A percentile compares a stretch with the other conserved stretches of the same genome.
These are phyloP conservation scores for Theileria equi DNA, from an alignment of 169 alveolate genomes.

Conservation along the genomic window DNA sequence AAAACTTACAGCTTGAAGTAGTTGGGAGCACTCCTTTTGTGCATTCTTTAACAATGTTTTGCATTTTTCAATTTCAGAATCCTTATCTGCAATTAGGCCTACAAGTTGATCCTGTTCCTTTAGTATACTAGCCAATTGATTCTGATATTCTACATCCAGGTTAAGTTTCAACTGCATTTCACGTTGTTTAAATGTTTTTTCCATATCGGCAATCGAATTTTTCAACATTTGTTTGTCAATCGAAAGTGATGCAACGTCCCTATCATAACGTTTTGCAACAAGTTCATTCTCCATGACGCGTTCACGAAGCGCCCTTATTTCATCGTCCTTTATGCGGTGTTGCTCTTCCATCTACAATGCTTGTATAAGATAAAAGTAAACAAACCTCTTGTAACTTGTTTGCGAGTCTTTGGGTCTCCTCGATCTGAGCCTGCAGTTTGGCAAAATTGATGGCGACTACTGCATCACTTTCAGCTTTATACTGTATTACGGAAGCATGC, in stretches of 20 bases:
- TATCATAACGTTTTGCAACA: neutral
- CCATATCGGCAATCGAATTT: constrained; percentile 28
- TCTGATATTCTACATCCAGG: constrained; percentile 48
- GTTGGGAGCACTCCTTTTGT: constrained; percentile 25
- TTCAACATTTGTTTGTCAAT: constrained; percentile 22
- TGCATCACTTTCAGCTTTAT: constrained; percentile 7
- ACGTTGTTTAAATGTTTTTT: constrained; percentile 29
- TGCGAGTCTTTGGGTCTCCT: constrained; percentile 5
- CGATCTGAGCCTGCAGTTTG: neutral
- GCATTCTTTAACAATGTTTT: constrained; percentile 7
- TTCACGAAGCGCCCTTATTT: constrained; percentile 2
- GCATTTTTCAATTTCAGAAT: constrained; percentile 15
- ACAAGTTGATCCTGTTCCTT: constrained; percentile 25
- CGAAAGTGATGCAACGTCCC: constrained; percentile 6
- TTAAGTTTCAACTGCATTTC: constrained; percentile 14
- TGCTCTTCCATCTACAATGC: constrained; percentile 35
- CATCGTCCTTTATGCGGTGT: constrained; percentile 47
- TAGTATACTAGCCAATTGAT: constrained; percentile 14
- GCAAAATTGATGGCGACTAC: constrained; percentile 1
- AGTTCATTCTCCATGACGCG: neutral
- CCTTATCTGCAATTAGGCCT: constrained; percentile 14
- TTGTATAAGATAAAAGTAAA: neutral
- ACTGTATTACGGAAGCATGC: constrained; percentile 17
- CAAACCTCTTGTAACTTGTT: constrained; percentile 5
- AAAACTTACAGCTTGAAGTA: constrained; percentile 4